Percentiles rank a stretch among this genome's conserved stretches.
Conservation (phyloP, 163 green algal species). For the Scenedesmus sp. region DNA sequence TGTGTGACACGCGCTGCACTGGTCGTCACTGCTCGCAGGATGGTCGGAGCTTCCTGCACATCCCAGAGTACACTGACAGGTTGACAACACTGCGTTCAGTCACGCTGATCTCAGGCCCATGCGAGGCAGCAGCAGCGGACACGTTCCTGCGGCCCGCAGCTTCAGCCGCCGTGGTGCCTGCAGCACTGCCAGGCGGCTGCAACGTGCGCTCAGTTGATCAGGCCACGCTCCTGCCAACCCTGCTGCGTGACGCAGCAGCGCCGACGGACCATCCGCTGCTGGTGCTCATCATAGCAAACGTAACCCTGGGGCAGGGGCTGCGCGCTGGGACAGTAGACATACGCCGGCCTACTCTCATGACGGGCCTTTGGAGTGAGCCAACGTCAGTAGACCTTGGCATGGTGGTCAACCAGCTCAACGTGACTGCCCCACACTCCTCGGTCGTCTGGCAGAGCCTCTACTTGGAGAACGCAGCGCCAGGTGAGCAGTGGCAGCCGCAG, state of each 20-base stretch:
- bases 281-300: constrained; percentile 18
- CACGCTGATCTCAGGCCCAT: constrained; percentile 21
- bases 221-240: background rate
- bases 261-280: constrained; percentile 12
- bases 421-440: constrained; percentile 19
- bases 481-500: background rate
- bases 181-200: background rate
- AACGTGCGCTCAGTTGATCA: background rate
- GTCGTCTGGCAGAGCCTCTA: constrained; percentile 30
- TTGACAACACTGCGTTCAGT: background rate
- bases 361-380: background rate
- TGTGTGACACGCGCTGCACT: background rate
- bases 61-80: background rate
- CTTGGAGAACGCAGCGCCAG: constrained; percentile 46
- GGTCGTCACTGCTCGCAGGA: constrained; percentile 24
- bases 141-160: background rate
- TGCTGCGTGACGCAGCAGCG: background rate
- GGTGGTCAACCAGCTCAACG: constrained; percentile 55
- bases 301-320: constrained; percentile 3
- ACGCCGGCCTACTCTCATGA: background rate
- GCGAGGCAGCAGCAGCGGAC: background rate
- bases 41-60: constrained; percentile 32
- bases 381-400: constrained; percentile 53
- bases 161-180: background rate
- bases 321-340: background rate